Percentiles rank a stretch among this genome's conserved stretches.
These are phyloP conservation scores for Calonectria henricotiae DNA, from an alignment of 2,329 filamentous ascomycete species.

Conservation along the genomic window DNA sequence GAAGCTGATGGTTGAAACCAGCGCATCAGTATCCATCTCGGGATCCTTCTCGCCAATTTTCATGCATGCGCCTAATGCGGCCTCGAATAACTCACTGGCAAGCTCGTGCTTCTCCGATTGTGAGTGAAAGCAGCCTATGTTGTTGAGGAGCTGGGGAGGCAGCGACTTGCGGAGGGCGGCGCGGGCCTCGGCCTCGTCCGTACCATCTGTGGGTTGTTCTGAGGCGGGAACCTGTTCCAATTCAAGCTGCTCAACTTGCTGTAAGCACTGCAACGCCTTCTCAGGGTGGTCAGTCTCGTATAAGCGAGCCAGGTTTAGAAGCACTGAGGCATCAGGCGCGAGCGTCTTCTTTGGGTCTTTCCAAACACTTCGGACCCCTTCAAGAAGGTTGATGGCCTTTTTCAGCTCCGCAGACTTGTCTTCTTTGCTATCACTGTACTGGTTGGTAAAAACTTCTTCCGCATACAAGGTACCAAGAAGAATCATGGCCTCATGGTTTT, in stretches of 20 bases:
- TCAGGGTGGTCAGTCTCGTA: conserved; percentile 91
- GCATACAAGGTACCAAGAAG: conserved; percentile 93
- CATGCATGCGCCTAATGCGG: conserved; percentile 90
- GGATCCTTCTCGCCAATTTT: conserved; percentile 84
- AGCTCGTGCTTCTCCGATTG: conserved; percentile 86
- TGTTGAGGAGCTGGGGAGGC: conserved; percentile 94
- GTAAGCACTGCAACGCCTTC: conserved; percentile 91
- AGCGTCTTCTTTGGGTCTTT: conserved; percentile 92
- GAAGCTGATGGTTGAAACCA: conserved; percentile 97
- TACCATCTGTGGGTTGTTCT: conserved; percentile 72
- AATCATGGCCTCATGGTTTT: conserved; percentile 90
- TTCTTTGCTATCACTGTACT: conserved; percentile 81
- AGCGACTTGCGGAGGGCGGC: conserved; percentile 81
- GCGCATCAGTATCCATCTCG: conserved; percentile 86
- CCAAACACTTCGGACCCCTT: conserved; percentile 89
- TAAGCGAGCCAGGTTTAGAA: conserved; percentile 91
- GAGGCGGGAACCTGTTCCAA: conserved; percentile 83
- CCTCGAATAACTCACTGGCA: conserved; percentile 91
- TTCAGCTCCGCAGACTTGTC: conserved; percentile 89
- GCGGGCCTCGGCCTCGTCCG: conserved; percentile 74
- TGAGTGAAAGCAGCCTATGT: conserved; percentile 96
- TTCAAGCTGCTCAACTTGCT: conserved; percentile 93
- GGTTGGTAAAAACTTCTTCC: conserved; percentile 90
- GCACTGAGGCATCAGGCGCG: conserved; percentile 85
- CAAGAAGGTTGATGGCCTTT: conserved; percentile 89